Percentiles rank a stretch among this genome's conserved stretches.
These are phyloP conservation scores for Hibiscus mutabilis DNA, from an alignment of 345 rosid species.

Conservation along the genomic window DNA sequence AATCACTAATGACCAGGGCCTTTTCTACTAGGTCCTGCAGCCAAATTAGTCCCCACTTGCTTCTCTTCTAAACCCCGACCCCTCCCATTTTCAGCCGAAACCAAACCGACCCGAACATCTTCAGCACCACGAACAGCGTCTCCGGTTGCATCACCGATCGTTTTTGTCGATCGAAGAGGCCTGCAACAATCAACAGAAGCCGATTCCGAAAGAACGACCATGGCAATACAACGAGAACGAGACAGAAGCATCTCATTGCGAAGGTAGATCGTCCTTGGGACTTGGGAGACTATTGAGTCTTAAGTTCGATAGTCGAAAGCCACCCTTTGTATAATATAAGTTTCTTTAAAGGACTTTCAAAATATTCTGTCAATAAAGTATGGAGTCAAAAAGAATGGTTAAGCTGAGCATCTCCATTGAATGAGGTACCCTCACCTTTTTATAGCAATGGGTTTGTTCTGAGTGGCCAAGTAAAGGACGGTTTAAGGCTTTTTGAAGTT, in stretches of 20 bases:
- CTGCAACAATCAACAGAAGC: conserved; percentile 16
- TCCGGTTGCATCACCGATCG: background rate
- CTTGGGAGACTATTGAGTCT: background rate
- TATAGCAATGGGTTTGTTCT: conserved; percentile 6
- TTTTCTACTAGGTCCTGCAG: conserved; percentile 58
- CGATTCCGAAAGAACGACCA: conserved; percentile 12
- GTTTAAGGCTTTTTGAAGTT: conserved; percentile 19
- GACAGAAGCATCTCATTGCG: conserved; percentile 22
- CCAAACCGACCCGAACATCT: background rate
- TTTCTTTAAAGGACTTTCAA: background rate
- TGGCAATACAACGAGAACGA: background rate
- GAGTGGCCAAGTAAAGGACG: conserved; percentile 20
- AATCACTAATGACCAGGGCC: conserved; percentile 46
- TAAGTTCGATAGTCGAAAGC: background rate
- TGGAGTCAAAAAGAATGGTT: conserved; percentile 27
- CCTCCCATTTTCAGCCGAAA: no score
- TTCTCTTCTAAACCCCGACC: background rate
- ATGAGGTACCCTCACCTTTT: conserved; percentile 24
- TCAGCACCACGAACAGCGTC: background rate
- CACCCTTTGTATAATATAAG: background rate
- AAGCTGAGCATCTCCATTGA: conserved; percentile 32
- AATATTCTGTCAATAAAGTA: conserved; percentile 19
- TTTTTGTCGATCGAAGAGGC: background rate
- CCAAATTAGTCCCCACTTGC: conserved; percentile 13
- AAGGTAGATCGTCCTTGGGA: background rate